A percentile compares a stretch with the other conserved stretches of the same genome.
phyloP scores from a whole-genome alignment of 2,329 filamentous ascomycete genomes.

The Xylogone sp. region DNA sequence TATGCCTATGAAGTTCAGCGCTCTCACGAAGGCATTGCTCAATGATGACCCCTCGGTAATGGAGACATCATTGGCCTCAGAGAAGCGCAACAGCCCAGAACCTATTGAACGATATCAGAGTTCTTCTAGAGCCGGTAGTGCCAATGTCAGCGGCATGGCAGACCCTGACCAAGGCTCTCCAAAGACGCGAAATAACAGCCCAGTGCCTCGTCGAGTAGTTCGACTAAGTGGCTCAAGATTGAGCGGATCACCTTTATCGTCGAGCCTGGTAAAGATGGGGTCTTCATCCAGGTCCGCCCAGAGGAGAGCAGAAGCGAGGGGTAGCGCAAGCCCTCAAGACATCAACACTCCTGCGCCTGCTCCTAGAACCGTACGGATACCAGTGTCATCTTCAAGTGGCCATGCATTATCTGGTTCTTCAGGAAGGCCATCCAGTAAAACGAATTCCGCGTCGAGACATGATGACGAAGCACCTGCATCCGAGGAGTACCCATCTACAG shows the following conservation, averaged over 20 bases:
- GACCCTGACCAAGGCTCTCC: constrained; percentile 9
- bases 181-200: constrained; percentile 18
- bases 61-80: constrained; percentile 17
- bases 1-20: constrained; percentile 89
- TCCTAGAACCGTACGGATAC: constrained; percentile 24
- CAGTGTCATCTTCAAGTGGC: constrained; percentile 20
- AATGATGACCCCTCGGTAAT: constrained; percentile 47
- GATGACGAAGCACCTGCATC: constrained; percentile 17
- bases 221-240: constrained; percentile 28
- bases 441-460: constrained; percentile 17
- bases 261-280: constrained; percentile 19
- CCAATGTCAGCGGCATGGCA: background rate
- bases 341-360: constrained; percentile 27
- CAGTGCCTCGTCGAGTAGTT: constrained; percentile 24
- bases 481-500: constrained; percentile 39
- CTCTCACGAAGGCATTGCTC: constrained; percentile 82
- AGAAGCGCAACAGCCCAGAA: constrained; percentile 13
- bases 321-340: constrained; percentile 21
- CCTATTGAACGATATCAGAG: constrained; percentile 6
- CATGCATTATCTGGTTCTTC: constrained; percentile 24
- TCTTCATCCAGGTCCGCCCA: constrained; percentile 23
- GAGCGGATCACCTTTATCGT: constrained; percentile 26
- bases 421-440: constrained; percentile 17
- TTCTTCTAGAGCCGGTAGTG: constrained; percentile 15
- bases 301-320: constrained; percentile 13